phyloP scores from a whole-genome alignment of 768 basidiomycete species.

The Lepiota venenata region DNA sequence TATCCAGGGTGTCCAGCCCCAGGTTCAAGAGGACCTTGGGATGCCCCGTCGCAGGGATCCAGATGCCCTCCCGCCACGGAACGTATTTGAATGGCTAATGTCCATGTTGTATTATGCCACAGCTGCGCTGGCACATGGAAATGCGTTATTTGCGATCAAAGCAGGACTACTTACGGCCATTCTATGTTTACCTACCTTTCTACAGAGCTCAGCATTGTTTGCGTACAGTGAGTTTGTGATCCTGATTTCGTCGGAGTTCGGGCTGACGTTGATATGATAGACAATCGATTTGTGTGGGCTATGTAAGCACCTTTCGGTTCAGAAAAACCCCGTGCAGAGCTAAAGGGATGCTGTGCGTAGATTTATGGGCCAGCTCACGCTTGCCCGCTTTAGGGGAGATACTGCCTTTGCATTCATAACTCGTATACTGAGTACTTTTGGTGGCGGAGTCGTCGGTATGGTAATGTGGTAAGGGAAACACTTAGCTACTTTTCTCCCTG shows the following conservation, averaged over 20 bases:
- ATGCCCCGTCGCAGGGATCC: constrained; percentile 60
- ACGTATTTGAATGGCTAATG: constrained; percentile 50
- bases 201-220: constrained; percentile 51
- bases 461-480: constrained; percentile 54
- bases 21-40: constrained; percentile 47
- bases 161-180: constrained; percentile 60
- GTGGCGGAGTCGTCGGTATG: constrained; percentile 60
- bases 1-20: constrained; percentile 53
- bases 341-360: constrained; percentile 26
- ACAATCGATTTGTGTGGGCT: constrained; percentile 67
- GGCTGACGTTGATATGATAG: constrained; percentile 27
- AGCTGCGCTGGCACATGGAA: constrained; percentile 47
- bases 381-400: constrained; percentile 72
- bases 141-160: constrained; percentile 68
- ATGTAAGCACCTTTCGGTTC: constrained; percentile 41
- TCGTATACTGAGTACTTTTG: constrained; percentile 61
- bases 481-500: not conserved
- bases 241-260: not conserved
- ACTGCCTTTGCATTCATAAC: constrained; percentile 64
- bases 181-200: constrained; percentile 56
- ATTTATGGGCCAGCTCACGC: constrained; percentile 72
- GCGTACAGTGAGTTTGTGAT: constrained; percentile 47
- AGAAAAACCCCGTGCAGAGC: not conserved
- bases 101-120: constrained; percentile 38
- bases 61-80: constrained; percentile 69